phyloP scores from a whole-genome alignment of 495 filamentous ascomycete species.

The Darksidea phi region DNA sequence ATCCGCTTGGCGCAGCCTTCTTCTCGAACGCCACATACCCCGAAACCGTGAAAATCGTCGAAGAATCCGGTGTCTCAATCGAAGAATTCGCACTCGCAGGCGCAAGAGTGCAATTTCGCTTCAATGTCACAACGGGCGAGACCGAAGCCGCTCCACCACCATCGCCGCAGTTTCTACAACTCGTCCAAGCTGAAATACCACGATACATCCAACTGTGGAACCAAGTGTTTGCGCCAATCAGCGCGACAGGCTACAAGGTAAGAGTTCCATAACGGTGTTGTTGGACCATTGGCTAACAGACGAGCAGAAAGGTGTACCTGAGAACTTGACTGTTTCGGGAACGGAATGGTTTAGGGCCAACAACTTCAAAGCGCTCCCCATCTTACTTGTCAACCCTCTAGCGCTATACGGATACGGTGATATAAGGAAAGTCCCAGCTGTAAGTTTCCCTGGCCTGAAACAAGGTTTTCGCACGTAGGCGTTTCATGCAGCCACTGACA shows the following conservation, averaged over 20 bases:
- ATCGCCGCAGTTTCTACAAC: neutral
- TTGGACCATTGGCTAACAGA: constrained; percentile 3
- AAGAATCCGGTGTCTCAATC: constrained; percentile 20
- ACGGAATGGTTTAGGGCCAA: constrained; percentile 28
- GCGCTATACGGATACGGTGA: constrained; percentile 36
- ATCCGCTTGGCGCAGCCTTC: constrained; percentile 35
- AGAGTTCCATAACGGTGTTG: neutral
- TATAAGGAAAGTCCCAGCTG: constrained; percentile 28
- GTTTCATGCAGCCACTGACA: constrained; percentile 21
- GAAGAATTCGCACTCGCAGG: constrained; percentile 23
- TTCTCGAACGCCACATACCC: constrained; percentile 32
- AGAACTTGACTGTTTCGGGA: constrained; percentile 26
- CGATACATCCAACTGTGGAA: constrained; percentile 28
- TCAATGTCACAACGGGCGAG: constrained; percentile 26
- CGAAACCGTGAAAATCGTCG: constrained; percentile 30
- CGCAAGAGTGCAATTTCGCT: constrained; percentile 17
- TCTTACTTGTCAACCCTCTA: constrained; percentile 28
- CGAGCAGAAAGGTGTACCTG: constrained; percentile 33
- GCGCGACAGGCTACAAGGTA: constrained; percentile 31
- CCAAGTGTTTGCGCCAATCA: constrained; percentile 21
- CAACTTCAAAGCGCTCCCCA: constrained; percentile 28
- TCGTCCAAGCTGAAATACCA: constrained; percentile 16
- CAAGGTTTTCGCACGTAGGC: too few species aligned
- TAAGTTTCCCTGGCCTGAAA: constrained; percentile 13
- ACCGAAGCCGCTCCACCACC: constrained; percentile 9